These are phyloP conservation scores for Fusarium pseudograminearum DNA, from an alignment of 2,329 filamentous ascomycete genomes.

Conservation along the genomic window DNA sequence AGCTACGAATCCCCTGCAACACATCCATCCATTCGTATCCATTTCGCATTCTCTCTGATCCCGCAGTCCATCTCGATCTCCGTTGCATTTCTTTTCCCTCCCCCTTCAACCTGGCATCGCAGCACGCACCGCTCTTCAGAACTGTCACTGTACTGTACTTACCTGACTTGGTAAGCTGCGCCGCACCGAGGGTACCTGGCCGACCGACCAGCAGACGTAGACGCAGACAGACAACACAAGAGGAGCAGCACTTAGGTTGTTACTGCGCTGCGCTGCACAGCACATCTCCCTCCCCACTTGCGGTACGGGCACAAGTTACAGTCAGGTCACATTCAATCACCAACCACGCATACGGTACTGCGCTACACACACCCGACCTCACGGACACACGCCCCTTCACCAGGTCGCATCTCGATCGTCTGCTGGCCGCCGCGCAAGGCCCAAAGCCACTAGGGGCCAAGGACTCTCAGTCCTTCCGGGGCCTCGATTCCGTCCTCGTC, in stretches of 20 bases:
- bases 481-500: slow-evolving; percentile 45
- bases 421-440: slow-evolving; percentile 42
- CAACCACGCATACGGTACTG: slow-evolving; percentile 32
- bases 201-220: not conserved
- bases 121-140: slow-evolving; percentile 27
- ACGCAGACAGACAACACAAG: not conserved
- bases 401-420: slow-evolving; percentile 47
- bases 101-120: slow-evolving; percentile 29
- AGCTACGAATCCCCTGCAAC: slow-evolving; percentile 42
- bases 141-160: slow-evolving; percentile 24
- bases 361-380: slow-evolving; percentile 35
- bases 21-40: slow-evolving; percentile 16
- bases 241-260: slow-evolving; percentile 12
- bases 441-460: slow-evolving; percentile 43
- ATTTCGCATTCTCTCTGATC: slow-evolving; percentile 28
- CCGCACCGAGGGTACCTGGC: slow-evolving; percentile 28
- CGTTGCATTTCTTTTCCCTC: slow-evolving; percentile 35
- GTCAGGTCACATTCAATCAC: slow-evolving; percentile 27
- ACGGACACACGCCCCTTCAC: slow-evolving; percentile 38
- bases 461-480: slow-evolving; percentile 47
- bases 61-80: slow-evolving; percentile 41
- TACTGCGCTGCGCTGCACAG: not conserved
- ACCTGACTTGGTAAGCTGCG: slow-evolving; percentile 32
- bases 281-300: slow-evolving; percentile 23
- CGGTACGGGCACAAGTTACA: slow-evolving; percentile 9